Evolutionary conservation across 2,329 filamentous ascomycete genomes (phyloP).

Genomic region (Cladosporium phlei): DNA sequence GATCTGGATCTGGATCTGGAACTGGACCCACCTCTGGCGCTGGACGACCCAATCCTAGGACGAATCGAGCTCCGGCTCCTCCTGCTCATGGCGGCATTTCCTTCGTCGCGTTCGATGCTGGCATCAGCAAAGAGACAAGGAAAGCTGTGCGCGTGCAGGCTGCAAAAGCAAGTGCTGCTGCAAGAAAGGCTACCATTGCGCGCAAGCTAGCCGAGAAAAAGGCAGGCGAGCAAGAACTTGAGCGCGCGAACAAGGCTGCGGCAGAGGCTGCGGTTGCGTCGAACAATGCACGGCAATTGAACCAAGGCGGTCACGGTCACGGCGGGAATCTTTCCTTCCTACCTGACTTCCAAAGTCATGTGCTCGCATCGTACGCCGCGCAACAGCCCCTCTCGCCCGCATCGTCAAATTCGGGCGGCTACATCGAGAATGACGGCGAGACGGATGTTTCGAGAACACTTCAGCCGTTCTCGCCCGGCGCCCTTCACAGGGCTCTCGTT

Average conservation of each 20-base stretch:
- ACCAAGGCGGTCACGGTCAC: no score
- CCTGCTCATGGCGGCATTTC: conserved; percentile 12
- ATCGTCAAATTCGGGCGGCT: not conserved
- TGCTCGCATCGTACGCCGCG: not conserved
- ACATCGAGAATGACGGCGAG: not conserved
- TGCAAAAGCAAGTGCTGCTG: conserved; percentile 17
- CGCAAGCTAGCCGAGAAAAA: conserved; percentile 13
- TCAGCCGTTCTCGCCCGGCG: no score
- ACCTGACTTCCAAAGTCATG: not conserved
- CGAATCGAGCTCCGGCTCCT: no score
- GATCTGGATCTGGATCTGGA: no score
- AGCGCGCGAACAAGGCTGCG: not conserved
- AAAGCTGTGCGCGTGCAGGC: conserved; percentile 22
- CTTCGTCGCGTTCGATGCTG: conserved; percentile 22
- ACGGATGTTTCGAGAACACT: not conserved
- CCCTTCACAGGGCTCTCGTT: no score
- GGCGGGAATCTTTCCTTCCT: no score
- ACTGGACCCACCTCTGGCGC: no score
- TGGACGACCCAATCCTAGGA: no score
- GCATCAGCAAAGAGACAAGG: conserved; percentile 19
- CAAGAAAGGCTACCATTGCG: conserved; percentile 21
- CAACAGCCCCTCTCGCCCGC: not conserved
- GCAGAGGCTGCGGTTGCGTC: not conserved
- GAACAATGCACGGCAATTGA: not conserved
- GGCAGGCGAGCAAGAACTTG: not conserved